Conservation (phyloP, 106 monocot species). For the Hemerocallis citrina region DNA sequence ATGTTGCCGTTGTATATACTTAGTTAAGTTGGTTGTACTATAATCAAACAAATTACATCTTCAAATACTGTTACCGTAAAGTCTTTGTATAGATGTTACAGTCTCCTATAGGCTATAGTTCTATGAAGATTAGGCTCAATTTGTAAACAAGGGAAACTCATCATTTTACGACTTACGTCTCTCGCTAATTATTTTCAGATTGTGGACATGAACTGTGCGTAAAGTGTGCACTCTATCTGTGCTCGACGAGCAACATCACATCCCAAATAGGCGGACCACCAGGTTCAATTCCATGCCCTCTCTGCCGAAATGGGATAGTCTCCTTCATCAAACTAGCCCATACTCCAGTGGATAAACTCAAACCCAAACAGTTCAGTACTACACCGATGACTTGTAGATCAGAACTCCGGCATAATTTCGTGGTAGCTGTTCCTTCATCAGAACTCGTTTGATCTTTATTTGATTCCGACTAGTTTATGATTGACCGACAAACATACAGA, state of each 20-base stretch:
- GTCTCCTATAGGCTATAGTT: no score
- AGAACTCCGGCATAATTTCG: slow-evolving; percentile 5
- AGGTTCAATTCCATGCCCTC: slow-evolving; percentile 63
- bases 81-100: background rate
- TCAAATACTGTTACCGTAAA: background rate
- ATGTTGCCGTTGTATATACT: no score
- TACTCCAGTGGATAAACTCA: slow-evolving; percentile 6
- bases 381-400: background rate
- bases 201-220: slow-evolving; percentile 61
- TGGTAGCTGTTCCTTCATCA: background rate
- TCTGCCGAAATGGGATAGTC: slow-evolving; percentile 53
- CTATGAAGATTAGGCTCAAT: no score
- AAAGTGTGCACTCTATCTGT: slow-evolving; percentile 55
- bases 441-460: background rate
- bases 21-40: no score
- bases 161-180: no score
- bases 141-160: no score
- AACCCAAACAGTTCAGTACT: slow-evolving; percentile 10
- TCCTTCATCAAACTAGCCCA: slow-evolving; percentile 34
- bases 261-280: slow-evolving; percentile 21
- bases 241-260: slow-evolving; percentile 30
- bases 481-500: no score
- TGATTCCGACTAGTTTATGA: no score
- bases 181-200: slow-evolving; percentile 20
- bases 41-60: background rate